phyloP scores from a whole-genome alignment of 495 filamentous ascomycete genomes.

The Xylaria bambusicola region DNA sequence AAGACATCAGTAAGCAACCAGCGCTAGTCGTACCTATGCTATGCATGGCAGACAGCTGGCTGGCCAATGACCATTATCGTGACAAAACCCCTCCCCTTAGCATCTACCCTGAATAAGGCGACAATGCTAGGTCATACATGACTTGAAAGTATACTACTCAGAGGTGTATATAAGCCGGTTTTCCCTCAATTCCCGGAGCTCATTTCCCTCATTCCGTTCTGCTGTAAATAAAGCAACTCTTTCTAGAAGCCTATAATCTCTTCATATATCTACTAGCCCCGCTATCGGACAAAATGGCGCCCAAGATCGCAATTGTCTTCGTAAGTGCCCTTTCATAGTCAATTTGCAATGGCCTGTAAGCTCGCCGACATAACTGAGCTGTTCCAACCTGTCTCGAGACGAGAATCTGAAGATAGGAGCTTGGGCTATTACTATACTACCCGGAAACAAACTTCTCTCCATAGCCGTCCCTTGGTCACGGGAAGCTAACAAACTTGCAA shows the following conservation, averaged over 20 bases:
- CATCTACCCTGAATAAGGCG: neutral
- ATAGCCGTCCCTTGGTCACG: neutral
- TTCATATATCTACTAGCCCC: too few relatives aligned
- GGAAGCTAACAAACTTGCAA: conserved; percentile 20
- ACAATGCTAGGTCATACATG: neutral
- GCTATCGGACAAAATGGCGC: conserved; percentile 66
- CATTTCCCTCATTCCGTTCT: neutral
- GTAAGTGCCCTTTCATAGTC: conserved; percentile 52
- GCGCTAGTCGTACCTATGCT: neutral
- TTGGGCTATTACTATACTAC: neutral
- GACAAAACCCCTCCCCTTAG: conserved; percentile 11
- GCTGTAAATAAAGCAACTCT: neutral
- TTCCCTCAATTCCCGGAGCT: neutral
- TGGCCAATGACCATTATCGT: neutral
- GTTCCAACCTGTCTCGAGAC: too few relatives aligned
- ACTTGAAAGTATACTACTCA: too few relatives aligned
- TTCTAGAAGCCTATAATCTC: too few relatives aligned
- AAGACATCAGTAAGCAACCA: conserved; percentile 14
- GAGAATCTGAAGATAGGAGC: neutral
- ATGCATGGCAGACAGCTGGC: neutral
- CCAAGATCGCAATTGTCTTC: conserved; percentile 88
- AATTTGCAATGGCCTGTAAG: neutral
- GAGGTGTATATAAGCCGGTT: neutral
- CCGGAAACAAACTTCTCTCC: neutral
- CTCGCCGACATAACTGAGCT: neutral